Evolutionary conservation across 2,329 filamentous ascomycete species (phyloP).

Genomic region (Hypoxylon sp.): DNA sequence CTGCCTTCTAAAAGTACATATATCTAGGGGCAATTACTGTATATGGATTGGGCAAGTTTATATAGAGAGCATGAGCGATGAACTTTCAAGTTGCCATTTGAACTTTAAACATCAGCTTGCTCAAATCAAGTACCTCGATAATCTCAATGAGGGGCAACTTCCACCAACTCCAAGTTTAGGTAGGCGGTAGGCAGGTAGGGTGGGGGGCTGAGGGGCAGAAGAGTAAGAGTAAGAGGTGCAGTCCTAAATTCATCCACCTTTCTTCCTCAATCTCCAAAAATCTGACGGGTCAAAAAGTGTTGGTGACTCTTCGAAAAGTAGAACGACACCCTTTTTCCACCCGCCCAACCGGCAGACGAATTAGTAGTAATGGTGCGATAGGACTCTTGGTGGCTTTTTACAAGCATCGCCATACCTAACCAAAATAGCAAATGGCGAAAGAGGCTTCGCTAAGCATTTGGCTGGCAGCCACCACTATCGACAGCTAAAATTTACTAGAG

Average conservation of each 20-base stretch:
- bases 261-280: neutral
- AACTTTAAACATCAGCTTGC: too few species aligned
- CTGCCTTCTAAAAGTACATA: too few species aligned
- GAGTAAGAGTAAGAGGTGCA: constrained; percentile 3
- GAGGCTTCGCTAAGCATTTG: too few species aligned
- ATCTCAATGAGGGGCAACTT: constrained; percentile 22
- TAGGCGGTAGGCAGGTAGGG: neutral
- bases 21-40: too few species aligned
- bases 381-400: neutral
- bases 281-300: neutral
- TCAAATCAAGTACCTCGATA: constrained; percentile 7
- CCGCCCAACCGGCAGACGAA: constrained; percentile 10
- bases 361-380: constrained; percentile 4
- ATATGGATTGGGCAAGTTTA: too few species aligned
- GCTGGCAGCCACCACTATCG: too few species aligned
- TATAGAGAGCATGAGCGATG: too few species aligned
- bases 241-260: constrained; percentile 1
- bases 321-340: neutral
- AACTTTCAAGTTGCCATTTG: too few species aligned
- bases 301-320: constrained; percentile 7
- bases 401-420: too few species aligned
- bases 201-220: constrained; percentile 23
- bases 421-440: too few species aligned
- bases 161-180: constrained; percentile 3
- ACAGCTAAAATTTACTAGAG: too few species aligned